These are phyloP conservation scores for Sclerotinia glacialis DNA, from an alignment of 2,329 filamentous ascomycete genomes.

Conservation along the genomic window DNA sequence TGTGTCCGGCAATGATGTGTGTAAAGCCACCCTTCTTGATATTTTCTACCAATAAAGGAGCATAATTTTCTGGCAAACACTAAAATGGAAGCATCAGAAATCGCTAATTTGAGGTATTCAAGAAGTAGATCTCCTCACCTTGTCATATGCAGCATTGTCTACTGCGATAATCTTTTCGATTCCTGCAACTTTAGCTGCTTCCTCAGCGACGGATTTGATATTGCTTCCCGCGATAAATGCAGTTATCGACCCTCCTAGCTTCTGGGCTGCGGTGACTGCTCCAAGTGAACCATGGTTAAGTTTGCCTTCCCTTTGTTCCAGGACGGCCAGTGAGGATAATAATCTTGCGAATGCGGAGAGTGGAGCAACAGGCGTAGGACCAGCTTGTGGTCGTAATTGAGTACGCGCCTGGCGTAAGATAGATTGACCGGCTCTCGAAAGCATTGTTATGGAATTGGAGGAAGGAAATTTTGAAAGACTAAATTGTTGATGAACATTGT, in stretches of 20 bases:
- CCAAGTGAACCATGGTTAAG: slow-evolving; percentile 79
- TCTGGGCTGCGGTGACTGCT: slow-evolving; percentile 80
- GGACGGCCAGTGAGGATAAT: slow-evolving; percentile 82
- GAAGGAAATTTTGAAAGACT: slow-evolving; percentile 18
- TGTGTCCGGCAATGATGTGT: slow-evolving; percentile 86
- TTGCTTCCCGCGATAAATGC: slow-evolving; percentile 82
- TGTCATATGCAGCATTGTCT: slow-evolving; percentile 88
- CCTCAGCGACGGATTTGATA: slow-evolving; percentile 71
- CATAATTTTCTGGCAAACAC: slow-evolving; percentile 91
- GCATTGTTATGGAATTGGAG: slow-evolving; percentile 33
- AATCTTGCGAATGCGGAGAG: slow-evolving; percentile 62
- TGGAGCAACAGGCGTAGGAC: slow-evolving; percentile 41
- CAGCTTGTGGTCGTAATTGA: slow-evolving; percentile 44
- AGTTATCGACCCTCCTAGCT: slow-evolving; percentile 80
- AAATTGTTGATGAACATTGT: slow-evolving; percentile 19
- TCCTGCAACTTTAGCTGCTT: slow-evolving; percentile 85
- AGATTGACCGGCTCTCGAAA: slow-evolving; percentile 36
- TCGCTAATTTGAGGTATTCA: neutral
- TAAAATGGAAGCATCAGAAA: slow-evolving; percentile 39
- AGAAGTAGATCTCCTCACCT: slow-evolving; percentile 51
- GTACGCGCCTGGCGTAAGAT: slow-evolving; percentile 37
- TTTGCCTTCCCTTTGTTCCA: slow-evolving; percentile 90
- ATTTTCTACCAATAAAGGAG: slow-evolving; percentile 90
- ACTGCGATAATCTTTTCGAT: slow-evolving; percentile 88
- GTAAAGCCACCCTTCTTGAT: slow-evolving; percentile 95